A percentile compares a stretch with the other conserved stretches of the same genome.
phyloP scores from a whole-genome alignment of 2,329 filamentous ascomycete species.

The Pseudogymnoascus sp. region DNA sequence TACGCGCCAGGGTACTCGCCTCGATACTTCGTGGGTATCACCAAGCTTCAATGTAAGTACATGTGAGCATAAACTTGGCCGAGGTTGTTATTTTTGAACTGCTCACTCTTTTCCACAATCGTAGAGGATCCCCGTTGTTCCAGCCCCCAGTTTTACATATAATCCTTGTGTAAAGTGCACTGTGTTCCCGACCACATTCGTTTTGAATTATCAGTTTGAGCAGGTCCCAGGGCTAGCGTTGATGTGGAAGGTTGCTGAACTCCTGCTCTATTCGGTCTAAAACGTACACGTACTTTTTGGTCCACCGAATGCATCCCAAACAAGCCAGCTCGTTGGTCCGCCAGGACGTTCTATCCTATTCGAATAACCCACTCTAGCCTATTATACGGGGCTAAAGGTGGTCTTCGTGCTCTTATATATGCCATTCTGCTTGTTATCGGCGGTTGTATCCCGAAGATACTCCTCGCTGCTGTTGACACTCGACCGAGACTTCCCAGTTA shows the following conservation, averaged over 20 bases:
- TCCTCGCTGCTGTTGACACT: background rate
- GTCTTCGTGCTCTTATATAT: slow-evolving; percentile 6
- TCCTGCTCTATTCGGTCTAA: background rate
- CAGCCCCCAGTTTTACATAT: background rate
- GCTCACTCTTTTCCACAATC: background rate
- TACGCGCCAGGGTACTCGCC: no score
- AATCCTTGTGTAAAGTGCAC: background rate
- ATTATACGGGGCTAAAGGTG: background rate
- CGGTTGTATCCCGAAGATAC: background rate
- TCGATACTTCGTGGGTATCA: background rate
- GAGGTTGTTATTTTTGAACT: background rate
- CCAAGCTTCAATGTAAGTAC: background rate
- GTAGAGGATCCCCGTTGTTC: background rate
- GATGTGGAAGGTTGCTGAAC: slow-evolving; percentile 1
- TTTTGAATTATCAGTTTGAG: background rate
- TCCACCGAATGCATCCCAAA: background rate
- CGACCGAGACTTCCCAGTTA: slow-evolving; percentile 3
- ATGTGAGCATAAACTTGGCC: background rate
- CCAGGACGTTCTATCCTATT: background rate
- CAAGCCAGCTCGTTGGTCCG: slow-evolving; percentile 1
- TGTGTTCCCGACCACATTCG: background rate
- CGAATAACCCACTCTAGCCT: background rate
- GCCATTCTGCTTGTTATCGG: background rate
- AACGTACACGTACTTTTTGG: background rate
- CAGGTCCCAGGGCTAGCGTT: background rate